Evolutionary conservation across 257 asterid genomes (phyloP), one percentile per base, ranked within the genome.

Genomic region (Salvia hispanica): DNA sequence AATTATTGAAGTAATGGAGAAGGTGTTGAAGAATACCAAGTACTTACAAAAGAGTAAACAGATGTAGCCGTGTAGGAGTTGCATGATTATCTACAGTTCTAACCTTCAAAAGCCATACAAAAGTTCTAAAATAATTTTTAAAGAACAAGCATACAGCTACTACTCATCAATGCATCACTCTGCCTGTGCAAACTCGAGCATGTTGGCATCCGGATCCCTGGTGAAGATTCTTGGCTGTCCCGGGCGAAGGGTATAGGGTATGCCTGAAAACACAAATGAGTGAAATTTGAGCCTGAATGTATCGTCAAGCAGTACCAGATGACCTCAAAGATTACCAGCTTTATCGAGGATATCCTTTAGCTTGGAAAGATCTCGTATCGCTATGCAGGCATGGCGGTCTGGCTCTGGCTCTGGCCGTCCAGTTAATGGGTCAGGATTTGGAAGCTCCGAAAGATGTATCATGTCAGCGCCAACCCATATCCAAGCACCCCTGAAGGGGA

Each of bases 401-500:
- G 95, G 81, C 68, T 92, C 97, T 57, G 95, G 81, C 68, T 88
- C 88, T 2, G 98, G 92, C 39, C 96, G 79, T 12, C 96, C 96
- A 0, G 88, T 81, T 45, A 83, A 78, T 21, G 96, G 97, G 58
- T 93, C 98, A 0, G 96, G 98, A 80, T 93, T 92, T 4, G 98
- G 97, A 66, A 93, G 98, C 87, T 93, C 98, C 98, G 90, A 90
- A 56, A 93, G 55, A 77, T 90, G 98, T 81, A 92, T 88, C 98
- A 92, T 92, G 83, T 83, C 95, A 28, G 95, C 74, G 16, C 98
- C 97, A 39, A 90, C 94, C 96, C 98, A 92, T 47, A 92, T 73
- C 98, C 97, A 93, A 72, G 97, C 96, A 72, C 97, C 98, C 72
- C 97, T 82, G 21, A 88, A 92, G 7, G 97, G 96, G 59, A 92